phyloP scores from a whole-genome alignment of 1,284 basidiomycete species.

The Naganishia cerealis region DNA sequence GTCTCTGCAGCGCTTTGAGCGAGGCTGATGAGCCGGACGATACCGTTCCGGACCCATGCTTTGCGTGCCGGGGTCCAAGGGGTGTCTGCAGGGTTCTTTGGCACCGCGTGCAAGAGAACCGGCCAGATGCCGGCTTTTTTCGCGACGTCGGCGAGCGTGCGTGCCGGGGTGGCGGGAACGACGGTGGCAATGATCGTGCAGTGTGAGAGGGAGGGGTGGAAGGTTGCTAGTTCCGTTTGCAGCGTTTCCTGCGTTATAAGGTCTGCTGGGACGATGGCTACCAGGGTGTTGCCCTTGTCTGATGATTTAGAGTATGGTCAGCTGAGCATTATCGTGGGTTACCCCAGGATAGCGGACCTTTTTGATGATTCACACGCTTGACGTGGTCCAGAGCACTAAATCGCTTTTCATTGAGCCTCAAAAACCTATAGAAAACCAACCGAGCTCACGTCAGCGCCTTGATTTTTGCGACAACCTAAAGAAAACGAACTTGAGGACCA shows the following conservation, averaged over 20 bases:
- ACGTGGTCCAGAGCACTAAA: neutral
- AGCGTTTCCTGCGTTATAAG: slow-evolving; percentile 39
- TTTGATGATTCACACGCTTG: slow-evolving; percentile 4
- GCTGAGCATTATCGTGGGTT: neutral
- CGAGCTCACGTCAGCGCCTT: slow-evolving; percentile 49
- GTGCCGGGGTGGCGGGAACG: slow-evolving; percentile 71
- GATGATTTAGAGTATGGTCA: neutral
- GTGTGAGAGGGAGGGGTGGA: slow-evolving; percentile 55
- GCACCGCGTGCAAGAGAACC: slow-evolving; percentile 69
- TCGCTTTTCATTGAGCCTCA: slow-evolving; percentile 3
- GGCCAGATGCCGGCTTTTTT: slow-evolving; percentile 77
- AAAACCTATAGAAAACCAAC: slow-evolving; percentile 35
- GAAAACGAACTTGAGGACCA: slow-evolving; percentile 65
- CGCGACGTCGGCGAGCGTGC: slow-evolving; percentile 66
- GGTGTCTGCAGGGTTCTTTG: slow-evolving; percentile 63
- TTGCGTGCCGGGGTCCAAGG: slow-evolving; percentile 67
- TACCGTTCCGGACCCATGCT: slow-evolving; percentile 71
- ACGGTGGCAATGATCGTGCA: slow-evolving; percentile 59
- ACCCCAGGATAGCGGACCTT: neutral
- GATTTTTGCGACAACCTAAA: slow-evolving; percentile 36
- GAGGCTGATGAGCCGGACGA: slow-evolving; percentile 59
- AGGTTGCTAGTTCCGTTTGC: slow-evolving; percentile 42
- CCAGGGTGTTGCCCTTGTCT: slow-evolving; percentile 30
- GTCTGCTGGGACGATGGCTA: slow-evolving; percentile 44
- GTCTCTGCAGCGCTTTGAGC: slow-evolving; percentile 57